Evolutionary conservation across 768 basidiomycete genomes (phyloP), one percentile per base, ranked within the genome.

Genomic region (Dioszegia aurantiaca): DNA sequence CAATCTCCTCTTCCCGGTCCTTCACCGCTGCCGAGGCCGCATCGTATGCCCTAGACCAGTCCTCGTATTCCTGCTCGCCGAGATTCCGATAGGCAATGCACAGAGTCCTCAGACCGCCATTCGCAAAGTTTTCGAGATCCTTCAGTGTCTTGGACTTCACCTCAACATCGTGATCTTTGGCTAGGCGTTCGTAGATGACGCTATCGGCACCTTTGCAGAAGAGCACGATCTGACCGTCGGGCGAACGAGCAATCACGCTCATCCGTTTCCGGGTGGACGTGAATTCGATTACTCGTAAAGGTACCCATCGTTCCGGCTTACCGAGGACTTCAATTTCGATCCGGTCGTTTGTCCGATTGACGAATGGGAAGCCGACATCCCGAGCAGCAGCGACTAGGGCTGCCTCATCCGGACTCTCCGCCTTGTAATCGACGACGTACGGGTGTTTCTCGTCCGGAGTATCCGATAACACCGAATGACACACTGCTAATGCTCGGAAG

Each of bases 181-280:
- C 82, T 2, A 98, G 82, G 11, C 93, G 85, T 64, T 86, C 85
- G 70, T 93, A 94, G 67, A 98, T 87, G 68, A 98, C 91, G 64
- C 85, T 88, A 77, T 98, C 94, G 14, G 94, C 94, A n/a, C 94
- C 94, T 77, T 97, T 98, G 83, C 87, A 88, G 73, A 92, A 94
- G 58, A 97, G 78, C 26, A 92, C 80, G 60, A 95, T 79, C 66
- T 81, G 80, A 17, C 90, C 90, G 56, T 90, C 87, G 0, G 94
- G 89, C 51, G 83, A 83, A 26, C 94, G 87, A 42, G 90, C 85
- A 59, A 97, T 79, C 43, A 90, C 88, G 73, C 88, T 92, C 94
- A 98, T 98, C 57, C 94, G 82, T 79, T 98, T 99, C 61, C 94
- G 81, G 44, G 91, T 86, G 67, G 86, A 88, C 80, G 88, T 93